A percentile compares a stretch with the other conserved stretches of the same genome.
Conservation (phyloP, 441 rosid genomes). For the Gossypium trilobum region DNA sequence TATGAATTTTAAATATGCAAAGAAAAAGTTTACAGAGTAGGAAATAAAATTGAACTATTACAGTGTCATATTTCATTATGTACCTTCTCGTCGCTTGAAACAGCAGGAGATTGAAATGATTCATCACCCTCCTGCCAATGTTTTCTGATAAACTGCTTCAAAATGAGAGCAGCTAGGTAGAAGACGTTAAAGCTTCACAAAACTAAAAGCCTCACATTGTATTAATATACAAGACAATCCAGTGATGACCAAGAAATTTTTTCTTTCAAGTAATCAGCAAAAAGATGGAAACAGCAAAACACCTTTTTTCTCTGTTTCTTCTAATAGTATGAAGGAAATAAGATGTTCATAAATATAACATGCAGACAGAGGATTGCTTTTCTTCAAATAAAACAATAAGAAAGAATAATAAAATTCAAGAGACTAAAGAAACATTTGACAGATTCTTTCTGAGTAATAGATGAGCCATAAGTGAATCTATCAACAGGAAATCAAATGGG, state of each 20-base stretch:
- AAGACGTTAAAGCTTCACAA: conserved; percentile 46
- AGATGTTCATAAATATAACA: background rate
- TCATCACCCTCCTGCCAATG: conserved; percentile 93
- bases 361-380: conserved; percentile 1
- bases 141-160: conserved; percentile 78
- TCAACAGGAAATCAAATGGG: background rate
- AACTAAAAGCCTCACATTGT: background rate
- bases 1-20: background rate
- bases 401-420: background rate
- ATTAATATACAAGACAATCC: background rate
- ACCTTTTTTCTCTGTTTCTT: background rate
- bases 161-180: conserved; percentile 82
- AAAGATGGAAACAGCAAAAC: background rate
- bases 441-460: background rate
- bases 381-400: background rate
- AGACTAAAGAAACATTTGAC: background rate
- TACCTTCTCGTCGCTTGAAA: conserved; percentile 74
- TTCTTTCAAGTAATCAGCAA: background rate
- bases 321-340: background rate
- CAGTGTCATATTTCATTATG: background rate
- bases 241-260: background rate
- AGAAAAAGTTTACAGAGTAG: background rate
- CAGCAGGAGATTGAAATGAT: conserved; percentile 64
- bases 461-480: background rate
- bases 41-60: background rate